Base-by-base conservation (phyloP, 495 filamentous ascomycete genomes). In the Penicillium desertorum region DNA sequence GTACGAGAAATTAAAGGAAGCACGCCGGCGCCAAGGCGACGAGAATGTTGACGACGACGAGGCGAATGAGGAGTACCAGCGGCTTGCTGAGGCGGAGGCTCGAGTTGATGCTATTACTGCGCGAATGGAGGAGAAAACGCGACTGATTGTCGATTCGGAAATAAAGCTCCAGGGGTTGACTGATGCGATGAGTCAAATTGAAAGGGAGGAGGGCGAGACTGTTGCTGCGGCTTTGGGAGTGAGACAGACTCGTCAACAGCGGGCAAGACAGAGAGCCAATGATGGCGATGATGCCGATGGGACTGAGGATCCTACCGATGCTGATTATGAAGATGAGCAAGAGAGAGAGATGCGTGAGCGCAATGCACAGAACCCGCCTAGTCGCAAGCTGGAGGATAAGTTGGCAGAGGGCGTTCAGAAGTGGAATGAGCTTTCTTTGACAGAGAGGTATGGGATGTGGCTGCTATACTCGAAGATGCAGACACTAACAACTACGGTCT, bases 91-190 rank as follows among this genome's bases (percentile, higher is more conserved):
- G 49, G 46, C 59, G 7, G 73, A 76, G 49, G 58, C 64, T 29
- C 42, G 57, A 14, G 72, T 75, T 2, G 62, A 68, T 27, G 58
- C 58, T 2, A 51, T 74, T 22, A 79, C 76, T 6, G 67, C 60
- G 10, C 64, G 58, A 22, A 47, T 81, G 57, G 79, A 82, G 29
- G 61, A 61, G 52, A 62, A 59, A 11, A 71, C 80, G 52, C 71
- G 79, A 1, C 23, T 46, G 8, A 56, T 75, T 6, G 69, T 82
- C 48, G 79, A 82, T 60, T 58, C 65, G 2, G 72, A 72, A 45
- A 63, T 61, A 0, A 65, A 56, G 23, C 51, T 80, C n/a, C 63
- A 70, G 23, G 62, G 45, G 1, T n/a, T 81, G 10, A 66, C 65
- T 20, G 61, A 62, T 16, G 59, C 68, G 0, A 30, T 84, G 19